phyloP scores from a whole-genome alignment of 2,329 filamentous ascomycete genomes.

The Penicillium sp. region DNA sequence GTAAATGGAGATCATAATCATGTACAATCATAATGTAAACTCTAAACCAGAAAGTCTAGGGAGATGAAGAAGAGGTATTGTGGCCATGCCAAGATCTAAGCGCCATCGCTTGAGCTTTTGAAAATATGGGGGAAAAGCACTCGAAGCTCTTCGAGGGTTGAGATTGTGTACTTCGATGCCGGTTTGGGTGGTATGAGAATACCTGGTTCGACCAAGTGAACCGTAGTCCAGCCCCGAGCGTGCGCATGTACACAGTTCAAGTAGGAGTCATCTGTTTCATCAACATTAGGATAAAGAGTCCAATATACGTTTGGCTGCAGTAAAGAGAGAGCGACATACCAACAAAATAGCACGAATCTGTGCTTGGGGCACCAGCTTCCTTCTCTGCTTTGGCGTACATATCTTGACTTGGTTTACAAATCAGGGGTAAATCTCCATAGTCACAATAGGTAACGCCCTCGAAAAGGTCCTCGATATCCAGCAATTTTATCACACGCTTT shows the following conservation, averaged over 20 bases:
- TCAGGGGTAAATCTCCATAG: slow-evolving; percentile 68
- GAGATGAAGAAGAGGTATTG: not conserved
- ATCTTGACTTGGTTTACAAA: slow-evolving; percentile 81
- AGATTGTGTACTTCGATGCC: slow-evolving; percentile 73
- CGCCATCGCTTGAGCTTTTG: slow-evolving; percentile 47
- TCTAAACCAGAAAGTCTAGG: slow-evolving; percentile 1
- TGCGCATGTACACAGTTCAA: slow-evolving; percentile 76
- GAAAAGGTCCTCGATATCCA: slow-evolving; percentile 84
- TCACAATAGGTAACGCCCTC: slow-evolving; percentile 95
- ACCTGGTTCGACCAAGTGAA: slow-evolving; percentile 78
- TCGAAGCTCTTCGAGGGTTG: slow-evolving; percentile 71
- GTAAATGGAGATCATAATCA: not conserved
- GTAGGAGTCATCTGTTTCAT: slow-evolving; percentile 69
- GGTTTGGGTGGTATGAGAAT: slow-evolving; percentile 62
- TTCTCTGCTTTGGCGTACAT: slow-evolving; percentile 89
- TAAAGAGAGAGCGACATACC: slow-evolving; percentile 57
- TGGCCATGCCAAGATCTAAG: slow-evolving; percentile 4
- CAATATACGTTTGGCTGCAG: not conserved
- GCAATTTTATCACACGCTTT: slow-evolving; percentile 73
- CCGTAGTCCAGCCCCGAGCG: slow-evolving; percentile 79
- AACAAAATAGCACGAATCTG: slow-evolving; percentile 84
- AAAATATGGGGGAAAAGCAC: slow-evolving; percentile 81
- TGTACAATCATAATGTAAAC: slow-evolving; percentile 7
- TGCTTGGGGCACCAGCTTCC: slow-evolving; percentile 69
- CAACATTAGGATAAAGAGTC: slow-evolving; percentile 14